phyloP scores from a whole-genome alignment of 2,329 filamentous ascomycete genomes.

The Escovopsis sp. region DNA sequence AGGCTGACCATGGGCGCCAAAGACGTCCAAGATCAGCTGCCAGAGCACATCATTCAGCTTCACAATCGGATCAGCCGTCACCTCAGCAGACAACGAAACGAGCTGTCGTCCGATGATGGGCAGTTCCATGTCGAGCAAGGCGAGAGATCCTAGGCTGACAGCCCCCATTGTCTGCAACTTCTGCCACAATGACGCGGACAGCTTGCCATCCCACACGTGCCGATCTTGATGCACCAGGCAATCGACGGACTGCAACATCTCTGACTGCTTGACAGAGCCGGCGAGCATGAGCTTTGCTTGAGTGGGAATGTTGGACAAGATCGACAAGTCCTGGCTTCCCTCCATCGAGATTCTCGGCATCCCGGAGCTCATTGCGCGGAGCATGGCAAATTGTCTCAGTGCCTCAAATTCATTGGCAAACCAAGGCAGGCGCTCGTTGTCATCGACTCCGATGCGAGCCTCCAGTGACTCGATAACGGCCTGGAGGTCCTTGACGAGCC shows the following conservation, averaged over 20 bases:
- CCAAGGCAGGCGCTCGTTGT: slow-evolving; percentile 30
- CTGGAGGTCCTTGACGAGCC: slow-evolving; percentile 34
- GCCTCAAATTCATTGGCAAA: slow-evolving; percentile 41
- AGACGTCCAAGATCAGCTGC: slow-evolving; percentile 28
- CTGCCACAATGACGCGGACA: slow-evolving; percentile 33
- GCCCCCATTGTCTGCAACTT: slow-evolving; percentile 36
- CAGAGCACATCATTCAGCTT: slow-evolving; percentile 35
- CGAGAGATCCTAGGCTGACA: slow-evolving; percentile 44
- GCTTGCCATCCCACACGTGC: slow-evolving; percentile 26
- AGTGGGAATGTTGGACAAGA: slow-evolving; percentile 31
- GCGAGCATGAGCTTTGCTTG: slow-evolving; percentile 19
- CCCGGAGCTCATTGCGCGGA: slow-evolving; percentile 17
- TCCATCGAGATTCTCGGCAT: neutral
- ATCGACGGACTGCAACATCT: slow-evolving; percentile 32
- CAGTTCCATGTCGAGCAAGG: slow-evolving; percentile 50
- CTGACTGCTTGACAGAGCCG: slow-evolving; percentile 21
- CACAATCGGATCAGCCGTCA: slow-evolving; percentile 34
- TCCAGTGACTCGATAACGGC: slow-evolving; percentile 39
- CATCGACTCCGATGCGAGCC: slow-evolving; percentile 26
- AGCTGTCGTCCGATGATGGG: slow-evolving; percentile 44
- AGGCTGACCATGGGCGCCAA: slow-evolving; percentile 23
- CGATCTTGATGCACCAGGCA: slow-evolving; percentile 26
- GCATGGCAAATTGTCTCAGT: slow-evolving; percentile 36
- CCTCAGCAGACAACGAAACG: slow-evolving; percentile 30
- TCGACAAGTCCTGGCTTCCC: slow-evolving; percentile 11